Percentiles rank a stretch among this genome's conserved stretches.
Conservation (phyloP, 306 rosid genomes). For the Oemleria cerasiformis region DNA sequence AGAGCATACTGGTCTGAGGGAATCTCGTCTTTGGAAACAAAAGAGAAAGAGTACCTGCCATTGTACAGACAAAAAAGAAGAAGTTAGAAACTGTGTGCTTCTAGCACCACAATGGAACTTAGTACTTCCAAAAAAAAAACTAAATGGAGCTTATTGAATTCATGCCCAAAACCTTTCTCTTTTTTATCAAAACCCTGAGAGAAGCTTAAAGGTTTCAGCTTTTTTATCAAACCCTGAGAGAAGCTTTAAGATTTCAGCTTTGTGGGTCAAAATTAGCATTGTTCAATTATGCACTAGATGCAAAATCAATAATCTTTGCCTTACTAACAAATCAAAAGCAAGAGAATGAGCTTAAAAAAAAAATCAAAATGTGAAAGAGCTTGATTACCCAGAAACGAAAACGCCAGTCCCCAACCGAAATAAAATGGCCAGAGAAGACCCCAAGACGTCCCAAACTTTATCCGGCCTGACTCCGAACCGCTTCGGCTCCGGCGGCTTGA, state of each 20-base stretch:
- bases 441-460: conserved; percentile 45
- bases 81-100: not conserved
- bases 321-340: not conserved
- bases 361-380: not conserved
- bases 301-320: not conserved
- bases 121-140: not conserved
- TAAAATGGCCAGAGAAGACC: conserved; percentile 60
- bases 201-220: not conserved
- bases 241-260: not conserved
- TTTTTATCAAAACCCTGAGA: too few relatives aligned
- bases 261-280: not conserved
- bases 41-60: conserved; percentile 72
- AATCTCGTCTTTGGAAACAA: conserved; percentile 69
- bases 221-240: not conserved
- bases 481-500: conserved; percentile 91
- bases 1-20: conserved; percentile 76
- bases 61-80: conserved; percentile 3
- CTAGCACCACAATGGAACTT: not conserved
- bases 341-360: not conserved
- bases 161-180: not conserved
- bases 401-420: conserved; percentile 82
- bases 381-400: conserved; percentile 70
- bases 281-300: not conserved
- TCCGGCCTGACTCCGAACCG: conserved; percentile 70
- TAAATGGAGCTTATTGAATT: not conserved